Base-by-base conservation (phyloP, 805 yeast species). In the Kodamaea laetipori region DNA sequence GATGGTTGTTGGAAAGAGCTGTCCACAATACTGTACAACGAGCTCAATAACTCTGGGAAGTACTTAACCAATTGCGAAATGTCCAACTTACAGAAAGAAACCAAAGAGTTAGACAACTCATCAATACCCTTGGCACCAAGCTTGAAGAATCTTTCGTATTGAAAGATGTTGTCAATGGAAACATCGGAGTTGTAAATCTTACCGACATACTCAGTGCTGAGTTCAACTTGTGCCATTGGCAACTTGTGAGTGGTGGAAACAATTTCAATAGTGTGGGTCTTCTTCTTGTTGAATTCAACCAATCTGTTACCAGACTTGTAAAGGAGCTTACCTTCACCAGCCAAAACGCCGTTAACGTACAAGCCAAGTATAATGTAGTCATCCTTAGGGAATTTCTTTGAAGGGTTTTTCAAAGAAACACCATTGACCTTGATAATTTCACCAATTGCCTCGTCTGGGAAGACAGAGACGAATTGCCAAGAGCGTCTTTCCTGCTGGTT, bases 391-490 rank as follows among this genome's bases (percentile, higher is more conserved):
- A 53, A 38, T 16, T 64, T 62, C 40, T 58, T 61, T n/a, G 64
- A 56, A 2, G 63, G 51, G 45, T 68, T 67, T 33, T 68, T 63
- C 40, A 51, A 50, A 13, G 76, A 73, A 16, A 86, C 64, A 31
- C 86, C 86, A 48, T 77, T 71, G 11, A 87, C 69, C 55, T 80
- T 80, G 36, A 89, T 75, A 26, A 77, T 70, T 59, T 88, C 96
- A 26, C 90, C 86, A 44, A 88, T 69, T 10, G 72, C 69, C 63
- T 89, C 96, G 31, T 78, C 82, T 1, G 88, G 80, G 51, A 74
- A 71, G 9, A 85, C 87, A 2, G 92, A 81, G 7, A 86, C 75
- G 54, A 89, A 86, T 43, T 78, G 80, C 95, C 95, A 88, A 6
- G 61, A 49, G 18, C 68, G 59, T 31, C 65, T 61, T 7, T 72